A percentile compares a stretch with the other conserved stretches of the same genome.
These are phyloP conservation scores for Phtheirospermum japonicum DNA, from an alignment of 257 asterid genomes.

Conservation along the genomic window DNA sequence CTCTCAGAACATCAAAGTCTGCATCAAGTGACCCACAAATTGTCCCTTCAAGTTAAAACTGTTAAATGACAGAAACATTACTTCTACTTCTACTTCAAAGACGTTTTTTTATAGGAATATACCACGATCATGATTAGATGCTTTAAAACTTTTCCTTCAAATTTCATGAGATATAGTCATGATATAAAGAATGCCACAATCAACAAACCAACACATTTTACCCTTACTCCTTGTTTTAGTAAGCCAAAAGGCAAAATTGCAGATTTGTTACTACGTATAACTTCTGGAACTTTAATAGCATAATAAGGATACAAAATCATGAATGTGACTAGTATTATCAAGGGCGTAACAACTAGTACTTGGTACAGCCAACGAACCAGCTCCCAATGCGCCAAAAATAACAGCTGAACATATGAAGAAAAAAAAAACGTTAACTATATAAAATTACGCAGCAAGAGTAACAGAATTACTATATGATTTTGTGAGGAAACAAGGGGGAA, in stretches of 20 bases:
- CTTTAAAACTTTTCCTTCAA: slow-evolving; percentile 1
- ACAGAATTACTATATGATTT: too few relatives aligned
- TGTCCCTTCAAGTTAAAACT: slow-evolving; percentile 10
- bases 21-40: too few relatives aligned
- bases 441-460: background rate
- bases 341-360: slow-evolving; percentile 70
- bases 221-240: background rate
- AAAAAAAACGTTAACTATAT: slow-evolving; percentile 17
- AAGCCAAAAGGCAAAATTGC: background rate
- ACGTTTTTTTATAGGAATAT: slow-evolving; percentile 11
- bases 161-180: slow-evolving; percentile 10
- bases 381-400: slow-evolving; percentile 49
- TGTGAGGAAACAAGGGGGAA: too few relatives aligned
- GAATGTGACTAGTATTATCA: slow-evolving; percentile 72
- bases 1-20: too few relatives aligned
- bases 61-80: background rate
- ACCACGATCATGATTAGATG: background rate
- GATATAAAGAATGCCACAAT: background rate
- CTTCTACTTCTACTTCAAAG: background rate
- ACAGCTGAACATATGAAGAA: slow-evolving; percentile 42
- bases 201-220: slow-evolving; percentile 13
- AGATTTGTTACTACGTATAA: background rate
- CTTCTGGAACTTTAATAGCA: slow-evolving; percentile 11
- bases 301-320: slow-evolving; percentile 85
- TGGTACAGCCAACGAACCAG: slow-evolving; percentile 68